phyloP scores from a whole-genome alignment of 345 rosid genomes.

The Theobroma cacao region DNA sequence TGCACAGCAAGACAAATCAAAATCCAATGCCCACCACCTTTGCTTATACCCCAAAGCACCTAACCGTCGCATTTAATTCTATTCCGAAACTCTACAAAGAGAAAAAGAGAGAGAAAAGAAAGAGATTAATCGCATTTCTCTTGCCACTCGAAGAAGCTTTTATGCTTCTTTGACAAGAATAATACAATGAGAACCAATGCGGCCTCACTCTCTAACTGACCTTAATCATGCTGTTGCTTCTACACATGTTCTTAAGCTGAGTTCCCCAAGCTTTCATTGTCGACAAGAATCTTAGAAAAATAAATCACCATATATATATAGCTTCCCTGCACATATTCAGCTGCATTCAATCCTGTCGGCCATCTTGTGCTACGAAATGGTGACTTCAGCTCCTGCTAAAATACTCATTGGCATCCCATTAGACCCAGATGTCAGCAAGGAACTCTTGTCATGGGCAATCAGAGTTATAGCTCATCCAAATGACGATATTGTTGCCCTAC shows the following conservation, averaged over 20 bases:
- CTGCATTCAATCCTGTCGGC: not conserved
- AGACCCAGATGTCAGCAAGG: slow-evolving; percentile 54
- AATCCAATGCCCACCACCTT: slow-evolving; percentile 40
- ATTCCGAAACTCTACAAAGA: slow-evolving; percentile 6
- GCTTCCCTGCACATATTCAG: not conserved
- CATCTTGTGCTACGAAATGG: slow-evolving; percentile 35
- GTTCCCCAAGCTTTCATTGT: not conserved
- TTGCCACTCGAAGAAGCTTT: slow-evolving; percentile 17
- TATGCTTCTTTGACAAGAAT: slow-evolving; percentile 68
- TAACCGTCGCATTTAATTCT: slow-evolving; percentile 45
- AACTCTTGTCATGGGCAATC: slow-evolving; percentile 81
- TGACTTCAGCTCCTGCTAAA: slow-evolving; percentile 41
- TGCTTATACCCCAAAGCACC: slow-evolving; percentile 93
- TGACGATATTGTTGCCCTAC: slow-evolving; percentile 71
- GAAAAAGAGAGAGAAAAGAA: not conserved
- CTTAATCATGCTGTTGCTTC: slow-evolving; percentile 43
- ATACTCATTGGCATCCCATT: slow-evolving; percentile 73
- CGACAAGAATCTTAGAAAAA: not conserved
- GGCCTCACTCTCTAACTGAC: slow-evolving; percentile 38
- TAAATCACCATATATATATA: not conserved
- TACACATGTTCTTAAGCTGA: slow-evolving; percentile 19
- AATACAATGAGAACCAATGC: slow-evolving; percentile 23
- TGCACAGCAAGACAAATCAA: slow-evolving; percentile 24
- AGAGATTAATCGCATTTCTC: slow-evolving; percentile 11
- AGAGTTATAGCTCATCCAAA: slow-evolving; percentile 66